Evolutionary conservation across 1,284 basidiomycete genomes (phyloP), one percentile per base, ranked within the genome.

Genomic region (Ceratobasidium papillatum): DNA sequence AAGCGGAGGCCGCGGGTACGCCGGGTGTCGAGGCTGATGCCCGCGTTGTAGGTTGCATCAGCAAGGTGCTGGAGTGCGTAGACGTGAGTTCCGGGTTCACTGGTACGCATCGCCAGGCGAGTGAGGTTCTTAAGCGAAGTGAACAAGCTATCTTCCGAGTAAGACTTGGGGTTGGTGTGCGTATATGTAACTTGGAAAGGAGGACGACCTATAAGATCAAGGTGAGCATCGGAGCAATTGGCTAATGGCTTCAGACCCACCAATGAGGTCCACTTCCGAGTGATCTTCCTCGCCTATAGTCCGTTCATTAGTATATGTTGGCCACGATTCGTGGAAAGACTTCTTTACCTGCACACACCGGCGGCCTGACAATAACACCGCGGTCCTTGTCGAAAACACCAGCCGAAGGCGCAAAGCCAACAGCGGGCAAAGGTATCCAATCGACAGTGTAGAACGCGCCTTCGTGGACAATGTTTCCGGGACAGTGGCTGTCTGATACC

Each of bases 31-130:
- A 77, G 72, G 1, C 51, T 68, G 41, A 76, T 86, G 84, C 78
- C 85, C 86, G 81, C 89, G 87, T 78, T 89, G 82, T 98, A 99
- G n/a, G 92, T 88, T 0, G 90, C 86, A 81, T 99, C 97, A 9
- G 92, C 92, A 25, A 99, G 88, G 79, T 93, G 91, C 77, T 92
- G 90, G 77, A 99, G 91, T 80, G 94, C 91, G 81, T 99, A 99
- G 79, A 89, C 27, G 36, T 69, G 65, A 27, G 65, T 69, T 49
- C 65, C 65, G 2, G 65, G 65, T 43, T 56, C 51, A n/a, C 19
- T 56, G 1, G 65, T 69, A 41, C 65, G 65, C 65, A 69, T 69
- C 8, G 51, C 52, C 3, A 69, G 65, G n/a, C 65, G 65, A 41
- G 51, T 69, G 36, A 69, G 22, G 32, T 69, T 69, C 51, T 69